Base-by-base conservation (phyloP, 257 asterid species). In the Capsicum chinense region DNA sequence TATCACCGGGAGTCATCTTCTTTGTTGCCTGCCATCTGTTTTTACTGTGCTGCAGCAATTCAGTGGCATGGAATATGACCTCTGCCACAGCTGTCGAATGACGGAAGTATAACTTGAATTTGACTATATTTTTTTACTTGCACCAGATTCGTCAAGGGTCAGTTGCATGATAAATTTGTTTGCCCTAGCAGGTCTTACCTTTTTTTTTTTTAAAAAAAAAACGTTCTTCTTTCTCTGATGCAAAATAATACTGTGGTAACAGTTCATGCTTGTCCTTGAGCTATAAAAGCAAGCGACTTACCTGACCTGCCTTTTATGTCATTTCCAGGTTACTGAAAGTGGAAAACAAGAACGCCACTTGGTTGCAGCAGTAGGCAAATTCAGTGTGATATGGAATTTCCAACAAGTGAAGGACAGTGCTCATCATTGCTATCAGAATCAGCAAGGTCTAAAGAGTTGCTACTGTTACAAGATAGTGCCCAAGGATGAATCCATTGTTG, bases 401-500 rank as follows among this genome's bases (percentile, higher is more conserved):
- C 98, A 92, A 89, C 98, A 92, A 91, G 98, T 97, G 94, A 97
- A 93, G 94, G 92, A 95, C 91, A 95, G 98, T 74, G 95, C 92
- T 13, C 99, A 97, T 81, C 87, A 83, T 19, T 97, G 99, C 86
- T 97, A 92, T 89, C 95, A 90, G 89, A 93, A 90, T 85, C 99
- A 95, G 83, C 98, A 95, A 89, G 98, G 98, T 19, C 97, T 93
- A 1, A 97, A 97, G 97, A 95, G 99, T 91, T 97, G 99, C 91
- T 97, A 97, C 79, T 97, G 99, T 88, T 93, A 97, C 92, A 97
- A 86, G 88, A 91, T 97, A 74, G 95, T 97, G 17, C 85, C 90
- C 85, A 95, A 95, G 90, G 97, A 97, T 54, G 99, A 97, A 81
- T 97, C 99, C 85, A 93, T 97, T 58, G 88, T 97, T 17, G 99